These are phyloP conservation scores for Pleurotus giganteus DNA, from an alignment of 768 basidiomycete genomes.

Conservation along the genomic window DNA sequence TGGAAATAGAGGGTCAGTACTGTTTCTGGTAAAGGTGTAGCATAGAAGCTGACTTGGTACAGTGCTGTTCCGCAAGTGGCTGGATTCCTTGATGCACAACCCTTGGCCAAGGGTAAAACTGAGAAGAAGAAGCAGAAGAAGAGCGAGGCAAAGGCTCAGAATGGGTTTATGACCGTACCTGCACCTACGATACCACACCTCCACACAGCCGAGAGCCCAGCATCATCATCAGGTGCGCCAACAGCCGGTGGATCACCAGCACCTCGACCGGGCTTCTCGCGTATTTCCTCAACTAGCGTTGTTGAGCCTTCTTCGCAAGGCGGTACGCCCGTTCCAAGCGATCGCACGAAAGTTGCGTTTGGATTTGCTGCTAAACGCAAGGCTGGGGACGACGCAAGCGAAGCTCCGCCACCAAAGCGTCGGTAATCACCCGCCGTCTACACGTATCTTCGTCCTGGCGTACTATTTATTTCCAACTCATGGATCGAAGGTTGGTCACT, in stretches of 20 bases:
- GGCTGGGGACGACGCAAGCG: constrained; percentile 66
- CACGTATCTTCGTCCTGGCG: no score
- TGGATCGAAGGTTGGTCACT: no score
- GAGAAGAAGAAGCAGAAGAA: constrained; percentile 76
- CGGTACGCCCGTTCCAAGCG: constrained; percentile 58
- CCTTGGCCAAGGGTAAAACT: constrained; percentile 79
- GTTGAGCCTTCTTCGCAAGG: constrained; percentile 40
- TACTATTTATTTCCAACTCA: no score
- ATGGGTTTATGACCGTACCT: constrained; percentile 74
- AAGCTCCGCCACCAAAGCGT: constrained; percentile 65
- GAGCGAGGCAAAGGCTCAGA: constrained; percentile 60
- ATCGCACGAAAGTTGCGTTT: constrained; percentile 74
- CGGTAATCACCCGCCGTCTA: constrained; percentile 32
- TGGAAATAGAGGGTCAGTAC: constrained; percentile 82
- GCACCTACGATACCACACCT: constrained; percentile 44
- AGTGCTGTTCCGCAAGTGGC: constrained; percentile 86
- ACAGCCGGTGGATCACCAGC: constrained; percentile 36
- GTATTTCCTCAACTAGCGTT: constrained; percentile 62
- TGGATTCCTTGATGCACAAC: constrained; percentile 79
- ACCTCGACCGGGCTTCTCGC: constrained; percentile 74
- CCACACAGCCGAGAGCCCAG: constrained; percentile 43
- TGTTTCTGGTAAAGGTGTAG: background rate
- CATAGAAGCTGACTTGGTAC: constrained; percentile 13
- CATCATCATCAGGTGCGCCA: constrained; percentile 34
- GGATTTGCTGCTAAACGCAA: constrained; percentile 82